Conservation (phyloP, 208 protist species). For the Acanthamoeba lugdunensis region DNA sequence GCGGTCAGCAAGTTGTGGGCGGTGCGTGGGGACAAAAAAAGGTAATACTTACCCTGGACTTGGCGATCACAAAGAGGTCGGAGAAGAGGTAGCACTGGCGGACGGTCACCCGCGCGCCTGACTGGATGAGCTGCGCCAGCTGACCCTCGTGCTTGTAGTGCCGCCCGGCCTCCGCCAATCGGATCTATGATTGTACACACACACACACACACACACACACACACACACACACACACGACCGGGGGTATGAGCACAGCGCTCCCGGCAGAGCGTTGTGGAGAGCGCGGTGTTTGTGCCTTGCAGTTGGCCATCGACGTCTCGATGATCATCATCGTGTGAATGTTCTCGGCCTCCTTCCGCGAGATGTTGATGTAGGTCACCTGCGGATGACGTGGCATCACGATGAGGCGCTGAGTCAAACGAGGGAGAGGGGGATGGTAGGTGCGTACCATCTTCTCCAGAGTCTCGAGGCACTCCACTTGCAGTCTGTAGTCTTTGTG, state of each 20-base stretch:
- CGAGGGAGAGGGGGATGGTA: too few relatives aligned
- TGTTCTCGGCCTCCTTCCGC: conserved; percentile 57
- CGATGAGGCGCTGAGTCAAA: neutral
- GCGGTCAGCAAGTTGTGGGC: too few relatives aligned
- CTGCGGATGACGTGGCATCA: neutral
- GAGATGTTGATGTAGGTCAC: conserved; percentile 66
- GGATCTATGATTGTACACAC: neutral
- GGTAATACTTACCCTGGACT: neutral
- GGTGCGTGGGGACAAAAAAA: neutral
- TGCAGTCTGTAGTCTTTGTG: conserved; percentile 37
- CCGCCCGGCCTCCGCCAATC: conserved; percentile 29
- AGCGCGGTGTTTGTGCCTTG: neutral
- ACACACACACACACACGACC: neutral
- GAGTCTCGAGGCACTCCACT: conserved; percentile 27
- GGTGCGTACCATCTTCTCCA: conserved; percentile 40
- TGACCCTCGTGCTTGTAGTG: conserved; percentile 41
- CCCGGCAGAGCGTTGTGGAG: too few relatives aligned
- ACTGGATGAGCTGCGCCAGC: conserved; percentile 38
- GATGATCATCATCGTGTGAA: conserved; percentile 63
- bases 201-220: neutral
- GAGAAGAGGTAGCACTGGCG: conserved; percentile 65
- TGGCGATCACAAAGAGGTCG: conserved; percentile 40
- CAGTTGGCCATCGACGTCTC: conserved; percentile 55
- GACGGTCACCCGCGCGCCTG: neutral
- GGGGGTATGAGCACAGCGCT: neutral